phyloP scores from a whole-genome alignment of 2,329 filamentous ascomycete genomes.

The Cladosporium sp. region DNA sequence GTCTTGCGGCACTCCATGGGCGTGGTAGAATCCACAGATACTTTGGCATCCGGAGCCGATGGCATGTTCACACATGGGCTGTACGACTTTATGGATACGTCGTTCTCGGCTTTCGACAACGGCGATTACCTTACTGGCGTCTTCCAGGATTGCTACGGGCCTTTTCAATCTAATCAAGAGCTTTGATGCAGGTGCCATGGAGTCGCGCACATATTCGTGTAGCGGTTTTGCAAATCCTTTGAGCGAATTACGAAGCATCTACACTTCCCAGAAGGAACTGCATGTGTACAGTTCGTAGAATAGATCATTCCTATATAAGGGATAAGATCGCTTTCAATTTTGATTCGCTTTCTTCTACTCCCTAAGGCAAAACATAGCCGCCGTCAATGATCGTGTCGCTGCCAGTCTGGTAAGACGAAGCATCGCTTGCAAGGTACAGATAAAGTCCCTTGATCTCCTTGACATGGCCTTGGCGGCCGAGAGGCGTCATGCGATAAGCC shows the following conservation, averaged over 20 bases:
- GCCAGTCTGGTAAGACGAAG: constrained; percentile 29
- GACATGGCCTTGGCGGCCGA: constrained; percentile 37
- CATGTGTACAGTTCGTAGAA: too few species aligned
- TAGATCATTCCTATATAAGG: too few species aligned
- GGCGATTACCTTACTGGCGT: not conserved
- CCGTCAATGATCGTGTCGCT: constrained; percentile 32
- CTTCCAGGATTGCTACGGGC: not conserved
- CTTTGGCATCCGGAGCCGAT: not conserved
- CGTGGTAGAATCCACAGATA: too few species aligned
- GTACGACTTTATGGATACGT: not conserved
- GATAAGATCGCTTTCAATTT: too few species aligned
- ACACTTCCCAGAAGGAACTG: too few species aligned
- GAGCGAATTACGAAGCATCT: too few species aligned
- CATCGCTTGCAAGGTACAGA: constrained; percentile 32
- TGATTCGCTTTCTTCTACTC: too few species aligned
- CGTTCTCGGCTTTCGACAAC: not conserved
- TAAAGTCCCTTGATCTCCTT: constrained; percentile 33
- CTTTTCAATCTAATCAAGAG: not conserved
- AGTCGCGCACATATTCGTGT: too few species aligned
- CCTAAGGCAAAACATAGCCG: constrained; percentile 34
- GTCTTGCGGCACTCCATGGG: too few species aligned
- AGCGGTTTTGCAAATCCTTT: too few species aligned
- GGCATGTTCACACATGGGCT: not conserved
- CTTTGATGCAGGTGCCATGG: too few species aligned
- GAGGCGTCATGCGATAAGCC: constrained; percentile 45